Conservation (phyloP, 495 filamentous ascomycete species). For the Podospora pseudopauciseta region DNA sequence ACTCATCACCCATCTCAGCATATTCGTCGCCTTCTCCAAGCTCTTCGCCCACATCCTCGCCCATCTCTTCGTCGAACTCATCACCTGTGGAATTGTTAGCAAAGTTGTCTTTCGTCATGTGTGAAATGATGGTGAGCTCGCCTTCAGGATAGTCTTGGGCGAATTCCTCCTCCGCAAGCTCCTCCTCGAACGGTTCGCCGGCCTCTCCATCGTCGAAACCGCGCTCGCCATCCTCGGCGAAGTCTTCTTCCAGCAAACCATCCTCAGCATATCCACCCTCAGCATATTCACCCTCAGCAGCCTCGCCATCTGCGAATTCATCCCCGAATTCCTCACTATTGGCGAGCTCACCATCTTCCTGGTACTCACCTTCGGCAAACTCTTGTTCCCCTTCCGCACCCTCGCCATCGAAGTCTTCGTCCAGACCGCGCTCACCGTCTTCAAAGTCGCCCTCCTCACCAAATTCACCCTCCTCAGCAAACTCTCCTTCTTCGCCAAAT, state of each 20-base stretch:
- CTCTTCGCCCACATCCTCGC: not conserved
- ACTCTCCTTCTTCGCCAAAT: not conserved
- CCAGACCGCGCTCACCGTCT: not conserved
- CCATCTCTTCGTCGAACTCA: not conserved
- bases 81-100: not conserved
- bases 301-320: not conserved
- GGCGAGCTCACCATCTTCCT: conserved; percentile 7
- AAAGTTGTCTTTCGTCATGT: not conserved
- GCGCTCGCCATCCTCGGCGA: not conserved
- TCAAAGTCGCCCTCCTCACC: not conserved
- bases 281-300: not conserved
- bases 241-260: not conserved
- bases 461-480: not conserved
- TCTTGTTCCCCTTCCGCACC: not conserved
- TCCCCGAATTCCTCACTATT: not conserved
- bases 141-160: not conserved
- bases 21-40: not conserved
- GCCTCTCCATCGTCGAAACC: not conserved
- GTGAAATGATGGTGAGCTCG: not conserved
- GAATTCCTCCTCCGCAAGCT: not conserved
- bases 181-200: not conserved
- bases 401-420: not conserved
- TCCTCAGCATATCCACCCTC: not conserved
- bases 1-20: not conserved
- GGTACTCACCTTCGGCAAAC: not conserved